These are phyloP conservation scores for Brettanomyces bruxellensis DNA, from an alignment of 805 yeast genomes.

Conservation along the genomic window DNA sequence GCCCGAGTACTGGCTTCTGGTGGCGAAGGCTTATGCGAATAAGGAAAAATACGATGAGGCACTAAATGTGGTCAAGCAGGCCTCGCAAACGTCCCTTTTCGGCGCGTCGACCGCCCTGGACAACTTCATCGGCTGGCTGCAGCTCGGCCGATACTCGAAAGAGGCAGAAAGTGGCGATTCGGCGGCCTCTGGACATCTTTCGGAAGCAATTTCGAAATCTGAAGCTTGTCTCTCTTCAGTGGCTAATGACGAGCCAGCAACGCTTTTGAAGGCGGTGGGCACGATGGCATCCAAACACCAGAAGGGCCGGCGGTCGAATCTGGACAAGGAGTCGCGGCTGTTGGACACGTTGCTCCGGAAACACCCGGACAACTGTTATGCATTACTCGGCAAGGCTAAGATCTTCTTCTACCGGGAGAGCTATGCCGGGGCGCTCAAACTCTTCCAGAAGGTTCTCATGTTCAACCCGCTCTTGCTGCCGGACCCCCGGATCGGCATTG, in stretches of 20 bases:
- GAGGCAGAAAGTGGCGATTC: constrained; percentile 20
- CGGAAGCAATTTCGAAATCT: constrained; percentile 20
- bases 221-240: constrained; percentile 41
- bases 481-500: constrained; percentile 92
- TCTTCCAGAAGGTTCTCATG: constrained; percentile 75
- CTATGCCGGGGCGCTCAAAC: constrained; percentile 62
- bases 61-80: constrained; percentile 50
- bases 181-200: constrained; percentile 14
- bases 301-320: constrained; percentile 45
- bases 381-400: constrained; percentile 79
- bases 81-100: constrained; percentile 32
- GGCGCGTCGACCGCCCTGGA: constrained; percentile 20
- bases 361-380: constrained; percentile 60
- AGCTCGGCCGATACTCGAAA: constrained; percentile 29
- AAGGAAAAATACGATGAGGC: constrained; percentile 54
- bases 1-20: constrained; percentile 72
- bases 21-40: constrained; percentile 73
- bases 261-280: constrained; percentile 59
- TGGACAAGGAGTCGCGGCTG: constrained; percentile 62
- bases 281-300: constrained; percentile 60
- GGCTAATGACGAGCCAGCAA: constrained; percentile 36
- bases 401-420: constrained; percentile 63
- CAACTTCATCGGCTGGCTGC: constrained; percentile 60
- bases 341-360: constrained; percentile 52
- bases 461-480: constrained; percentile 74